phyloP scores from a whole-genome alignment of 371 early-diverging fungal species.

The Pancytospora epiphaga region DNA sequence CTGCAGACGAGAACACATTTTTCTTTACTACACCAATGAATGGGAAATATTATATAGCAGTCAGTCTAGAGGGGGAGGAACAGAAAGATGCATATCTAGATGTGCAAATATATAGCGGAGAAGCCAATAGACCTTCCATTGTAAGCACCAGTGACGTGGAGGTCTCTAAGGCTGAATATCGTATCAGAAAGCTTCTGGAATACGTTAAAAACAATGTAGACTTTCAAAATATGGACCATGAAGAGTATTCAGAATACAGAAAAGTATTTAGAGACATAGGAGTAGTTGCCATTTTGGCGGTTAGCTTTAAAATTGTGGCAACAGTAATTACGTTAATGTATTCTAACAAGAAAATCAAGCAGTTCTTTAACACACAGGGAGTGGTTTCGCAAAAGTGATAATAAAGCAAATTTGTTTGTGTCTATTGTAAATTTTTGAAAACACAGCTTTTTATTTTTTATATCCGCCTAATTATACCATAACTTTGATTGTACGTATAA shows the following conservation, averaged over 20 bases:
- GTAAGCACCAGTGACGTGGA: slow-evolving; percentile 21
- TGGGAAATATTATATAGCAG: slow-evolving; percentile 14
- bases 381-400: too few relatives aligned
- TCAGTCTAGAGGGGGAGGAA: neutral
- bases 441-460: too few relatives aligned
- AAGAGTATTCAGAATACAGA: slow-evolving; percentile 9
- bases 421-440: too few relatives aligned
- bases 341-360: slow-evolving; percentile 13
- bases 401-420: too few relatives aligned
- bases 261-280: slow-evolving; percentile 3
- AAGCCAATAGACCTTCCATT: slow-evolving; percentile 10
- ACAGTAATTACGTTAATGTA: slow-evolving; percentile 11
- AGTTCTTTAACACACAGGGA: slow-evolving; percentile 2
- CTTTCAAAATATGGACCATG: slow-evolving; percentile 11
- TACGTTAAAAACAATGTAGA: slow-evolving; percentile 11
- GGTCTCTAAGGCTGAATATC: slow-evolving; percentile 12
- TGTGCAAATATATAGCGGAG: slow-evolving; percentile 1
- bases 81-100: neutral
- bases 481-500: too few relatives aligned
- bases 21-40: slow-evolving; percentile 18
- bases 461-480: too few relatives aligned
- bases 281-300: neutral
- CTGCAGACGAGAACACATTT: slow-evolving; percentile 1
- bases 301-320: slow-evolving; percentile 7
- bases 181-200: slow-evolving; percentile 14